Conservation (phyloP, 1,284 basidiomycete species). For the Cryptococcus wingfieldii region DNA sequence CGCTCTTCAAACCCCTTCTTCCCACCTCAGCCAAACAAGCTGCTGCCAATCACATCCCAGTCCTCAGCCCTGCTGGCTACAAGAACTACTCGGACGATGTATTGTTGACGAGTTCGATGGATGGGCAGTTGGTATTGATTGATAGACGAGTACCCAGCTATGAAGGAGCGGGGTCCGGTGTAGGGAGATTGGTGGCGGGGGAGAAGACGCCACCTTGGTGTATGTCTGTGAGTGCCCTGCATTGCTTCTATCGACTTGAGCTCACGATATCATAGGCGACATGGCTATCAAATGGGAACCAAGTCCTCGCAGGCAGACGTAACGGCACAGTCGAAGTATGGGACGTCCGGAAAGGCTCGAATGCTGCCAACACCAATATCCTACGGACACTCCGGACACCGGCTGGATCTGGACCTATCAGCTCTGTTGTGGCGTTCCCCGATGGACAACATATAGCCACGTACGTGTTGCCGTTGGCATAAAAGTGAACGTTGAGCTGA, state of each 20-base stretch:
- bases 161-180: slow-evolving; percentile 55
- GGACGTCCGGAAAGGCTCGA: slow-evolving; percentile 69
- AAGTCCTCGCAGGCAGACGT: slow-evolving; percentile 85
- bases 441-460: slow-evolving; percentile 85
- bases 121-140: slow-evolving; percentile 89
- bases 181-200: slow-evolving; percentile 78
- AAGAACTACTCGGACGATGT: slow-evolving; percentile 72
- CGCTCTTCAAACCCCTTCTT: slow-evolving; percentile 11
- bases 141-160: slow-evolving; percentile 66
- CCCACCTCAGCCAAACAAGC: slow-evolving; percentile 2
- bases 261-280: slow-evolving; percentile 60
- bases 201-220: slow-evolving; percentile 95
- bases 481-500: slow-evolving; percentile 1
- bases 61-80: slow-evolving; percentile 60
- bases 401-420: slow-evolving; percentile 81
- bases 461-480: slow-evolving; percentile 51
- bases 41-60: slow-evolving; percentile 28
- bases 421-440: slow-evolving; percentile 82
- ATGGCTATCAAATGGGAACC: slow-evolving; percentile 83
- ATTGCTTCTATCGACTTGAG: background rate
- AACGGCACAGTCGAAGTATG: slow-evolving; percentile 91
- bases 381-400: slow-evolving; percentile 81
- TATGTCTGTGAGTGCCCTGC: slow-evolving; percentile 62
- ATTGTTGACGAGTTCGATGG: slow-evolving; percentile 82
- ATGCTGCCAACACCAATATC: slow-evolving; percentile 61